phyloP scores from a whole-genome alignment of 2,329 filamentous ascomycete species.

The Cercospora sesami region DNA sequence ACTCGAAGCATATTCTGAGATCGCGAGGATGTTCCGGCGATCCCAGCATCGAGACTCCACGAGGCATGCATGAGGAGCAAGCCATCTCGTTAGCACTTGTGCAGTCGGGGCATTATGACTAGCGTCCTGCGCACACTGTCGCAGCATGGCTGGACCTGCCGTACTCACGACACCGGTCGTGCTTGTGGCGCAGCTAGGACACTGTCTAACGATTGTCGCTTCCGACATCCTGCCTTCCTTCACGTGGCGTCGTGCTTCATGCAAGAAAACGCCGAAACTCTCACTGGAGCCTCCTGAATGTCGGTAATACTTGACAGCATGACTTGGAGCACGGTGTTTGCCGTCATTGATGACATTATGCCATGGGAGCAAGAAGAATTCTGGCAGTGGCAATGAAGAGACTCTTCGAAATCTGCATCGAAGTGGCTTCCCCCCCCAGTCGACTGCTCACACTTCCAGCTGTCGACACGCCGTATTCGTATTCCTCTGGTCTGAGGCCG shows the following conservation, averaged over 20 bases:
- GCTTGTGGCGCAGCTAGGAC: not conserved
- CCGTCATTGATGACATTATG: not conserved
- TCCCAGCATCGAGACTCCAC: not conserved
- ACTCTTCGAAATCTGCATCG: not conserved
- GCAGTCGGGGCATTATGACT: not conserved
- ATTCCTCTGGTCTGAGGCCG: not conserved
- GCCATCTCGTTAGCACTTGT: not conserved
- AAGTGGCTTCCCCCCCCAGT: not conserved
- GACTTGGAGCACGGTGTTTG: not conserved
- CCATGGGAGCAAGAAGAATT: not conserved
- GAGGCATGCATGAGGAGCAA: not conserved
- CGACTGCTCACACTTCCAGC: not conserved
- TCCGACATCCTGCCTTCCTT: not conserved
- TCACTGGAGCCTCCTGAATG: not conserved
- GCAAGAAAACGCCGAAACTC: not conserved
- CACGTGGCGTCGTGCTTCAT: not conserved
- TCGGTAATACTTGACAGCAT: not conserved
- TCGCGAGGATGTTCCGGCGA: not conserved
- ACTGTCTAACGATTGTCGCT: not conserved
- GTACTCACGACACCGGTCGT: not conserved
- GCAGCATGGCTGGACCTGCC: not conserved
- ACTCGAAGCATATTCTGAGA: not conserved
- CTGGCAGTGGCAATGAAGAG: not conserved
- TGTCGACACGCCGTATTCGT: not conserved
- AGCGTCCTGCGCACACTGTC: not conserved